Evolutionary conservation across 805 yeast species (phyloP).

Genomic region (Grigorovia transvaalensis): DNA sequence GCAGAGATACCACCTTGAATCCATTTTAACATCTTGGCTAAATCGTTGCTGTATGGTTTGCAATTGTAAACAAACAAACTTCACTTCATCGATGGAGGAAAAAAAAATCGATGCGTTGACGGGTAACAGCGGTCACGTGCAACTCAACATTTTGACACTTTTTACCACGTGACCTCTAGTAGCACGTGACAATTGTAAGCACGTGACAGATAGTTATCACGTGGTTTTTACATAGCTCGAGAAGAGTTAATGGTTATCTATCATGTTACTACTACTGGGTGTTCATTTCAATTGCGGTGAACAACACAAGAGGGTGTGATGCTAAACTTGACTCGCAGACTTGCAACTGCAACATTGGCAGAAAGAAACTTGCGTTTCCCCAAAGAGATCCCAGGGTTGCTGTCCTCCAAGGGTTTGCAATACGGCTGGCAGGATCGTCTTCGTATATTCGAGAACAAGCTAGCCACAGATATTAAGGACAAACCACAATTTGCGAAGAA

Average conservation of each 20-base stretch:
- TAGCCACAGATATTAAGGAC: slow-evolving; percentile 29
- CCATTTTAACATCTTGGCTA: slow-evolving; percentile 57
- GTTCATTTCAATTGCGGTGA: no score
- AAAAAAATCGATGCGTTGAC: background rate
- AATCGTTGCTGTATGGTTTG: no score
- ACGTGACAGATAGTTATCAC: background rate
- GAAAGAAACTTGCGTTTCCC: slow-evolving; percentile 17
- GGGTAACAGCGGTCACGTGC: background rate
- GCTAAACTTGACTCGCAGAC: no score
- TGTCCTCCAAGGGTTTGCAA: slow-evolving; percentile 37
- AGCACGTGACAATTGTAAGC: no score
- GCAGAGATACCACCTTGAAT: slow-evolving; percentile 82
- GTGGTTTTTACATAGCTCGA: background rate
- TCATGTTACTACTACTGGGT: no score
- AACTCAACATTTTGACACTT: no score
- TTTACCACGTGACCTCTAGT: no score
- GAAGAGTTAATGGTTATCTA: background rate
- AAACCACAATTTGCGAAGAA: slow-evolving; percentile 15
- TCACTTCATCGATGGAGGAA: no score
- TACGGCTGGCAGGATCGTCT: slow-evolving; percentile 43
- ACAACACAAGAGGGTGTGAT: no score
- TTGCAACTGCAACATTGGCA: background rate
- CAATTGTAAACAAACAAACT: no score
- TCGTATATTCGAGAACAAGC: slow-evolving; percentile 28
- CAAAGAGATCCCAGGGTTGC: slow-evolving; percentile 35